Conservation (phyloP, 805 yeast species). For the Sugiyamaella americana region DNA sequence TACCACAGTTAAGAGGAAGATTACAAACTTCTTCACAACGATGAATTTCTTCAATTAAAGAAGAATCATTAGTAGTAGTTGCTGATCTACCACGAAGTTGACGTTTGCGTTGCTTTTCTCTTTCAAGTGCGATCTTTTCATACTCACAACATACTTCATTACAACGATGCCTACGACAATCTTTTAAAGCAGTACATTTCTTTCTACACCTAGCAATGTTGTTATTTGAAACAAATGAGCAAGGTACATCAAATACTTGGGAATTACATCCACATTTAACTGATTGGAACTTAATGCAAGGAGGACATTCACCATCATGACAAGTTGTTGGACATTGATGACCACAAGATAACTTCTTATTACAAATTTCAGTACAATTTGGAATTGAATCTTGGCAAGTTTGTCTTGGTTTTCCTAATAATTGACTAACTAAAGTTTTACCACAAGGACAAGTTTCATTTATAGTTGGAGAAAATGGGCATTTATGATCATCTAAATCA, state of each 20-base stretch:
- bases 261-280: constrained; percentile 57
- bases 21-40: constrained; percentile 65
- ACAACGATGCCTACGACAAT: constrained; percentile 80
- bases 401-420: constrained; percentile 39
- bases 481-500: constrained; percentile 36
- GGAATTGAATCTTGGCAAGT: constrained; percentile 76
- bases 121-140: constrained; percentile 52
- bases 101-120: constrained; percentile 47
- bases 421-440: constrained; percentile 42
- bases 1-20: constrained; percentile 53
- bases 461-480: constrained; percentile 58
- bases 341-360: constrained; percentile 62
- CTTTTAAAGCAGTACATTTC: constrained; percentile 67
- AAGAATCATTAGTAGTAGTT: constrained; percentile 36
- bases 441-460: constrained; percentile 80
- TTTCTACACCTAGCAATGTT: constrained; percentile 55
- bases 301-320: constrained; percentile 71
- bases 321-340: constrained; percentile 62
- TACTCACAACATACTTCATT: constrained; percentile 59
- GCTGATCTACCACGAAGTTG: constrained; percentile 41
- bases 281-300: constrained; percentile 51
- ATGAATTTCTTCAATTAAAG: constrained; percentile 61
- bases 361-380: constrained; percentile 62
- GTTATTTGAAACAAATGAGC: constrained; percentile 49
- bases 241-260: constrained; percentile 51